Conservation (phyloP, 148 eudicot genomes). For the Suaeda aralocaspica region DNA sequence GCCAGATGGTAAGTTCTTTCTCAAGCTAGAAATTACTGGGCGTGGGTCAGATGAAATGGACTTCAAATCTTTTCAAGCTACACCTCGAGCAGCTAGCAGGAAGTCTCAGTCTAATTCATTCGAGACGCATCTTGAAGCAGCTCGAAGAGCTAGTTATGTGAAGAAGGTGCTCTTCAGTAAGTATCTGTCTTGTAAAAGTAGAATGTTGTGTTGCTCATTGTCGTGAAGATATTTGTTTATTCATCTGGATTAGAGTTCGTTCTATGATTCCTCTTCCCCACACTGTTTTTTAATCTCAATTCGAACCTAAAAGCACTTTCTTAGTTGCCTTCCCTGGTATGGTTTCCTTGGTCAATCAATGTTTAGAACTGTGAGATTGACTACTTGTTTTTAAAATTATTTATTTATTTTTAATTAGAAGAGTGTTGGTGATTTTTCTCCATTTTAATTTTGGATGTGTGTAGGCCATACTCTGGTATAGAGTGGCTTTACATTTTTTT, state of each 20-base stretch:
- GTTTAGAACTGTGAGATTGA: too few relatives aligned
- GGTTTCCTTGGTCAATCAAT: neutral
- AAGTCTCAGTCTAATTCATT: constrained; percentile 51
- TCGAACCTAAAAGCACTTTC: neutral
- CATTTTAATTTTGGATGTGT: neutral
- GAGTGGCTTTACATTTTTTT: neutral
- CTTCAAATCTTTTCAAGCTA: constrained; percentile 37
- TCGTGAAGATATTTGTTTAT: neutral
- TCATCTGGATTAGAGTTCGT: neutral
- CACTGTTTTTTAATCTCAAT: neutral
- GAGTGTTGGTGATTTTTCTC: too few relatives aligned
- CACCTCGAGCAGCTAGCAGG: constrained; percentile 35
- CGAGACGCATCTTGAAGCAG: constrained; percentile 87
- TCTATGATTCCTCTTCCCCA: neutral
- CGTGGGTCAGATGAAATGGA: constrained; percentile 40
- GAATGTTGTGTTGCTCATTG: neutral
- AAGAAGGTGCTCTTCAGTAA: constrained; percentile 78
- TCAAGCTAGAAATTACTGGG: constrained; percentile 38
- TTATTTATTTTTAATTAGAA: too few relatives aligned
- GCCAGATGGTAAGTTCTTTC: constrained; percentile 87
- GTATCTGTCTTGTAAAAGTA: constrained; percentile 23
- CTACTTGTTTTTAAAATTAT: too few relatives aligned
- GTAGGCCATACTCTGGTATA: neutral
- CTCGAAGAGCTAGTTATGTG: constrained; percentile 82
- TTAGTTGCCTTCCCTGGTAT: neutral